Conservation (phyloP, 495 filamentous ascomycete genomes). For the Tuber melanosporum region DNA sequence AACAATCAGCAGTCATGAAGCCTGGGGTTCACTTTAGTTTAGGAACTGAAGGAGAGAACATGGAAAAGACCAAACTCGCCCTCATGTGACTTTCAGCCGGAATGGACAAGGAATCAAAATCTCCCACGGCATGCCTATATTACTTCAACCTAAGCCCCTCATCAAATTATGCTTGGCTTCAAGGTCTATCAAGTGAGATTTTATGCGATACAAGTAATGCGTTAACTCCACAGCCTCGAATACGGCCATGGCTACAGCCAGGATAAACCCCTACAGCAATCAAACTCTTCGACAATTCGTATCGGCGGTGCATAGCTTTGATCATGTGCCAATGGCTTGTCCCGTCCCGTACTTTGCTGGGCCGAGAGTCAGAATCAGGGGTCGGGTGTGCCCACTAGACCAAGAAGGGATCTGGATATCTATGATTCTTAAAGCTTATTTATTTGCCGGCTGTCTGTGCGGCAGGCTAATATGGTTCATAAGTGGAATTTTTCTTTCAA, state of each 20-base stretch:
- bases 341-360: background rate
- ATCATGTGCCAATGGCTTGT: background rate
- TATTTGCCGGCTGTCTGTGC: background rate
- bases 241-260: background rate
- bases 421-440: background rate
- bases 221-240: background rate
- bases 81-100: background rate
- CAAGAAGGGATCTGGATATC: background rate
- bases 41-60: background rate
- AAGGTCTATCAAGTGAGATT: background rate
- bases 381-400: background rate
- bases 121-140: background rate
- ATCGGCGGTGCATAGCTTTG: background rate
- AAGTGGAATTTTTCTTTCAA: background rate
- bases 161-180: background rate
- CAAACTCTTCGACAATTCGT: background rate
- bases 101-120: background rate
- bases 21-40: background rate
- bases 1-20: background rate
- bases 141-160: background rate
- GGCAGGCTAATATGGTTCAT: background rate
- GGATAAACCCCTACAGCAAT: background rate
- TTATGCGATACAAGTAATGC: background rate
- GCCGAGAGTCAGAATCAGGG: background rate
- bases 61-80: background rate